Base-by-base conservation (phyloP, 1,284 basidiomycete species). In the Cyathus pygmaeus region DNA sequence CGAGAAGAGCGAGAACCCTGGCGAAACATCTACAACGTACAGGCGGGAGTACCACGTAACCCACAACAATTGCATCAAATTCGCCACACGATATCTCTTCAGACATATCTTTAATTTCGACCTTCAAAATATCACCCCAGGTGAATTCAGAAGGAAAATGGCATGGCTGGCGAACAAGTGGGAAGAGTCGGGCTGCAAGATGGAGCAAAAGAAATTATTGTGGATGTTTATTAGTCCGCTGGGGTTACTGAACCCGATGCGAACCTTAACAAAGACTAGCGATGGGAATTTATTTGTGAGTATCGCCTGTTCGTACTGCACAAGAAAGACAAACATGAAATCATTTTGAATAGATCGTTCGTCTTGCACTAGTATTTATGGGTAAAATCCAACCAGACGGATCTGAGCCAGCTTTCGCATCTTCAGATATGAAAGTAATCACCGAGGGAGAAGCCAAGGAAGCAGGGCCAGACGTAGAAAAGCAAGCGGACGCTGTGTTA, bases 21-120 rank as follows among this genome's bases (percentile, higher is more conserved):
- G n/a, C 36, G 36, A 7, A 21, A 39, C 11, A n/a, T 39, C 36
- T 23, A 15, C 19, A 10, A 15, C 19, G 7, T 13, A 9, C 11
- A 44, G 4, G n/a, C 39, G 54, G 7, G 26, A 56, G 17, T 56
- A 56, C 27, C 44, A 47, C 27, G 39, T 23, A 17, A 17, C 42
- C 15, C 19, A 6, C n/a, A 56, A 56, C 54, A 56, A 29, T 46
- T 56, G 54, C 39, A 46, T 56, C n/a, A 31, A 15, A 7, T 56
- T 56, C 54, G 21, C 33, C 13, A 10, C 39, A 7, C 33, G 54
- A 10, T 56, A 41, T 39, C 29, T 56, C 23, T 30, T 56, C 23
- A 39, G 41, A 7, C 54, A 56, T 10, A 21, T 56, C 11, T 44
- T 56, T 24, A 10, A 39, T 13, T 30, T 56, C 13, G 23, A 44